Conservation (phyloP, 2,329 filamentous ascomycete species). For the Pseudopithomyces maydicus region DNA sequence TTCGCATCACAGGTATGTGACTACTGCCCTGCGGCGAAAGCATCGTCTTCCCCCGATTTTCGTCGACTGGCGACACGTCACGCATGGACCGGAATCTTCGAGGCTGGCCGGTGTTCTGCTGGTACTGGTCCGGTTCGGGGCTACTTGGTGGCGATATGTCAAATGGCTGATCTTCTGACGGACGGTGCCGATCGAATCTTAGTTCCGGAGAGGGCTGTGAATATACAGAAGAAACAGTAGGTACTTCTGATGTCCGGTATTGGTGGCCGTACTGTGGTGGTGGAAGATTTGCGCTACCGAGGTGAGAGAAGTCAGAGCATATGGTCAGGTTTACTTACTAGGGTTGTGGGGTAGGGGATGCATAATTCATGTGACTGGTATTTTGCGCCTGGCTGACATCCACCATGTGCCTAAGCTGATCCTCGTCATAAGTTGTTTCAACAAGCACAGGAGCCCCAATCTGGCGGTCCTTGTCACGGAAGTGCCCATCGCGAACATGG, state of each 20-base stretch:
- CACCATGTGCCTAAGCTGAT: slow-evolving; percentile 46
- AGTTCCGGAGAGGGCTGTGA: slow-evolving; percentile 58
- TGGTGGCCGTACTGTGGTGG: slow-evolving; percentile 29
- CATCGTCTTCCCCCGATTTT: slow-evolving; percentile 28
- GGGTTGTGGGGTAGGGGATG: slow-evolving; percentile 18
- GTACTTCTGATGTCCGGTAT: slow-evolving; percentile 32
- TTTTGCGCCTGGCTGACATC: slow-evolving; percentile 35
- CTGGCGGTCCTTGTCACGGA: slow-evolving; percentile 49
- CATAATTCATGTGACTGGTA: slow-evolving; percentile 34
- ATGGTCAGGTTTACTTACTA: slow-evolving; percentile 25
- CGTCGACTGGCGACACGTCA: slow-evolving; percentile 48
- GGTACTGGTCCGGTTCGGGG: slow-evolving; percentile 39
- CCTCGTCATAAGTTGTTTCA: slow-evolving; percentile 53
- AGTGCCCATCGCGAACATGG: slow-evolving; percentile 45
- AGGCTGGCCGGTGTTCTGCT: slow-evolving; percentile 21
- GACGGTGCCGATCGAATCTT: slow-evolving; percentile 26
- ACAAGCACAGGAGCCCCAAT: slow-evolving; percentile 53
- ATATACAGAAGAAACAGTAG: slow-evolving; percentile 63
- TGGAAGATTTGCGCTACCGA: slow-evolving; percentile 23
- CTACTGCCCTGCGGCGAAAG: slow-evolving; percentile 18
- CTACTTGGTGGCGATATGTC: slow-evolving; percentile 47
- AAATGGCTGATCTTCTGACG: slow-evolving; percentile 25
- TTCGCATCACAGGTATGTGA: slow-evolving; percentile 42
- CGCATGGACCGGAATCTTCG: slow-evolving; percentile 40
- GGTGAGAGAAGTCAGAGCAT: slow-evolving; percentile 10